Conservation (phyloP, 2,329 filamentous ascomycete species). For the Coniella lustricola region DNA sequence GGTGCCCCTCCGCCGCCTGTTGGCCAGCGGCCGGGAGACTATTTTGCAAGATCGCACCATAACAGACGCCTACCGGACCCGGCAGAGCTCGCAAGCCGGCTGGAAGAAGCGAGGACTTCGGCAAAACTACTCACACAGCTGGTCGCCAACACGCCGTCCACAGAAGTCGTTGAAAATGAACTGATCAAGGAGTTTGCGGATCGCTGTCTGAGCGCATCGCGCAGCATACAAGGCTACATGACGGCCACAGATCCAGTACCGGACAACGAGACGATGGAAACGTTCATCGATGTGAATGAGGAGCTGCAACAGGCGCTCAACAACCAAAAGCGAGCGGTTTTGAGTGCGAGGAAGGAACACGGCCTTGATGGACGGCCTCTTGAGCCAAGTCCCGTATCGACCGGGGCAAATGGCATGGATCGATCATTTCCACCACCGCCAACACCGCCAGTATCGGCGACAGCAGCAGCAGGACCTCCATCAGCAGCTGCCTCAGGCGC, state of each 20-base stretch:
- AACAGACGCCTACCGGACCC: conserved; percentile 55
- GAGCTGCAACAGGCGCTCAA: conserved; percentile 76
- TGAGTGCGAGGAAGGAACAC: conserved; percentile 53
- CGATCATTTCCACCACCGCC: conserved; percentile 7
- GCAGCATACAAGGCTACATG: conserved; percentile 83
- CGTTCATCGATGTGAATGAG: conserved; percentile 90
- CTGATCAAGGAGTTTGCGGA: conserved; percentile 87
- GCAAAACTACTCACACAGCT: conserved; percentile 90
- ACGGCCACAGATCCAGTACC: conserved; percentile 68
- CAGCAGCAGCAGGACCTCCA: too few relatives aligned
- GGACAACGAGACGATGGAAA: conserved; percentile 91
- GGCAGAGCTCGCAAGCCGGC: conserved; percentile 69
- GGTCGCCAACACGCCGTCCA: conserved; percentile 72
- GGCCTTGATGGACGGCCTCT: conserved; percentile 30
- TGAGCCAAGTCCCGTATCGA: conserved; percentile 22
- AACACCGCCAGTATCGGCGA: too few relatives aligned
- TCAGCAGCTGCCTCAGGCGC: neutral
- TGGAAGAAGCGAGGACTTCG: conserved; percentile 86
- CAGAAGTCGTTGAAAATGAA: conserved; percentile 75
- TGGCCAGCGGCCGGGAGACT: conserved; percentile 44
- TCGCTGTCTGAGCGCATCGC: conserved; percentile 72
- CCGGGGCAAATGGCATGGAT: conserved; percentile 18
- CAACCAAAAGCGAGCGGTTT: conserved; percentile 74
- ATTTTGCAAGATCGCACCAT: conserved; percentile 47
- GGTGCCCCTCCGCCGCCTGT: conserved; percentile 16